A percentile compares a stretch with the other conserved stretches of the same genome.
Conservation (phyloP, 176 grass and related monocot species). For the Dactylis glomerata region DNA sequence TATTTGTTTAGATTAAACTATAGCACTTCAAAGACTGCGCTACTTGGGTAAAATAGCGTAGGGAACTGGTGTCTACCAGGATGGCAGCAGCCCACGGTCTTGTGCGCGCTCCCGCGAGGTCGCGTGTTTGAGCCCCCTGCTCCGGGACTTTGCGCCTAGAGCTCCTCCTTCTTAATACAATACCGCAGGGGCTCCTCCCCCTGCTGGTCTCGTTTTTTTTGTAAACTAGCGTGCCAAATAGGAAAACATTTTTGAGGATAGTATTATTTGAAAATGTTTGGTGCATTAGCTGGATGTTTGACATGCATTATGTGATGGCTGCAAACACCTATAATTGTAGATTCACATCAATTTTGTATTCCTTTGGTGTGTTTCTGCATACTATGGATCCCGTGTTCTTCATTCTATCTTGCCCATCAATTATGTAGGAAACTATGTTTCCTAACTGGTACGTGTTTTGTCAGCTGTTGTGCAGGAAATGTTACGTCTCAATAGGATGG, state of each 20-base stretch:
- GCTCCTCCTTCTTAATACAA: too few species aligned
- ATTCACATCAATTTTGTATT: slow-evolving; percentile 4
- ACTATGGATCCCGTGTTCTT: not conserved
- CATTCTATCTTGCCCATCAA: not conserved
- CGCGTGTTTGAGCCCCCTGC: too few species aligned
- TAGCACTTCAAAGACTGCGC: not conserved
- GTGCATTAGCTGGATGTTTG: not conserved
- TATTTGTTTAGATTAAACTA: not conserved
- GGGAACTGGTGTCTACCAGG: too few species aligned
- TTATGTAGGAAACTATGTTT: not conserved
- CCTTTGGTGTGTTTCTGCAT: not conserved
- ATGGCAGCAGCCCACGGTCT: too few species aligned
- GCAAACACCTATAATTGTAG: slow-evolving; percentile 18
- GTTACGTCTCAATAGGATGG: slow-evolving; percentile 43
- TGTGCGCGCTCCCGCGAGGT: too few species aligned
- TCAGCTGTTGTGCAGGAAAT: slow-evolving; percentile 81
- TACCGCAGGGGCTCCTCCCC: too few species aligned
- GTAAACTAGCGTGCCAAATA: not conserved
- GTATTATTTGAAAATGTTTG: not conserved
- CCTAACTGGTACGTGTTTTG: slow-evolving; percentile 10
- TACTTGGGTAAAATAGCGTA: not conserved
- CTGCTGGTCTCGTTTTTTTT: too few species aligned
- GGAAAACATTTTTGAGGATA: not conserved
- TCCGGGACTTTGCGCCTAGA: too few species aligned
- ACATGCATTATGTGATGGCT: slow-evolving; percentile 2